These are phyloP conservation scores for Viola pubescens DNA, from an alignment of 441 rosid genomes.

Conservation along the genomic window DNA sequence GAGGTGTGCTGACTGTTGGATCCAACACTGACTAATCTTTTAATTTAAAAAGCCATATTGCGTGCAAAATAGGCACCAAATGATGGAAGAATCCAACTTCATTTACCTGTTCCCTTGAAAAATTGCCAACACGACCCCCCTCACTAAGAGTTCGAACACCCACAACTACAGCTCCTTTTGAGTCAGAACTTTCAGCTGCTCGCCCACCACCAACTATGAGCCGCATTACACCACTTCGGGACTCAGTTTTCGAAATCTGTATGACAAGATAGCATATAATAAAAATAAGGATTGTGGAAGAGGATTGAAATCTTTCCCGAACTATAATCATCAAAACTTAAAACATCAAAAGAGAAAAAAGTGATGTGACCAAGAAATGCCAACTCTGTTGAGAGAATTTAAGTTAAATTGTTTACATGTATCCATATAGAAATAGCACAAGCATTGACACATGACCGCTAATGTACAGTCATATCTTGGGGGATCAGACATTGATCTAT, in stretches of 20 bases:
- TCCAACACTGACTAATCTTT: neutral
- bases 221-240: conserved; percentile 96
- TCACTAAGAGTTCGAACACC: conserved; percentile 99
- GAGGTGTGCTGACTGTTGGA: too few species aligned
- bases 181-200: conserved; percentile 75
- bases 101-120: conserved; percentile 94
- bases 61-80: neutral
- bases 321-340: neutral
- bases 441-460: neutral
- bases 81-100: conserved; percentile 6
- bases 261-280: conserved; percentile 9
- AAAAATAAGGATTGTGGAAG: neutral
- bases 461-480: neutral
- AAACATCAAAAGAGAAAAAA: neutral
- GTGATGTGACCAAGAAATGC: neutral
- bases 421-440: neutral
- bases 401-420: neutral
- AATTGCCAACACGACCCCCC: conserved; percentile 98
- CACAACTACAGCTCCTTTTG: conserved; percentile 91
- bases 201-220: conserved; percentile 99
- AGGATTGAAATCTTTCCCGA: conserved; percentile 10
- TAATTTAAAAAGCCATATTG: neutral
- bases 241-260: conserved; percentile 76
- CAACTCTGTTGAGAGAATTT: neutral
- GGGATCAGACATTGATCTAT: neutral